Evolutionary conservation across 1,139 yeast species (phyloP), one percentile per base, ranked within the genome.

Genomic region (Blastobotrys ciferrii): DNA sequence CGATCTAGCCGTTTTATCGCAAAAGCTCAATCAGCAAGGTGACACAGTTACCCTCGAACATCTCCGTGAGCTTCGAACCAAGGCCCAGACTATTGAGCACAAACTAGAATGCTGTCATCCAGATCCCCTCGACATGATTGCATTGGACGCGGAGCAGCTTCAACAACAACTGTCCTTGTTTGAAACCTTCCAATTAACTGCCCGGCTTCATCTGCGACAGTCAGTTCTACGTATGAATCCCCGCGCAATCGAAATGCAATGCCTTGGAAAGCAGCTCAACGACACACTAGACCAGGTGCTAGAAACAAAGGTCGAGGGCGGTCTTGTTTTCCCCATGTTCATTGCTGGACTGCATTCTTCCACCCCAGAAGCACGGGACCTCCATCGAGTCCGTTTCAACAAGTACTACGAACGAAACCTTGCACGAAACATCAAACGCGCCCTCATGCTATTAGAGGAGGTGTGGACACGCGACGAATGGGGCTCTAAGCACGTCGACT

Each of bases 331-430:
- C 64, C 95, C 95, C 0, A 66, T 84, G 54, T 87, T 87, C 61
- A 80, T 86, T 31, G 84, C 89, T 0, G 92, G 94, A 1, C 77
- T 86, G 57, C 83, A 82, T 62, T 78, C 86, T 58, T 76, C 80
- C 6, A 68, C 75, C 1, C 66, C 68, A 3, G 66, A 60, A 32
- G 63, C 64, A 14, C 73, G 87, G 18, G 65, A 65, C 13, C 63
- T 69, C 39, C 82, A 85, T 78, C 64, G 71, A 44, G 63, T 61
- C 17, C 70, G 86, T 51, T 77, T 85, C 53, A 78, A 78, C 20
- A 76, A 71, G 33, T 77, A 80, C 58, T 78, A 81, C 54, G 70
- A 74, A 41, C 69, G 85, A 18, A 85, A 85, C 60, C 80, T 80
- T 43, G 84, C 87, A 50, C 79, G 84, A 68, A 86, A 85, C 61